Percentiles rank a stretch among this genome's conserved stretches.
Evolutionary conservation across 345 rosid genomes (phyloP).

Genomic region (Rhizophora apiculata): DNA sequence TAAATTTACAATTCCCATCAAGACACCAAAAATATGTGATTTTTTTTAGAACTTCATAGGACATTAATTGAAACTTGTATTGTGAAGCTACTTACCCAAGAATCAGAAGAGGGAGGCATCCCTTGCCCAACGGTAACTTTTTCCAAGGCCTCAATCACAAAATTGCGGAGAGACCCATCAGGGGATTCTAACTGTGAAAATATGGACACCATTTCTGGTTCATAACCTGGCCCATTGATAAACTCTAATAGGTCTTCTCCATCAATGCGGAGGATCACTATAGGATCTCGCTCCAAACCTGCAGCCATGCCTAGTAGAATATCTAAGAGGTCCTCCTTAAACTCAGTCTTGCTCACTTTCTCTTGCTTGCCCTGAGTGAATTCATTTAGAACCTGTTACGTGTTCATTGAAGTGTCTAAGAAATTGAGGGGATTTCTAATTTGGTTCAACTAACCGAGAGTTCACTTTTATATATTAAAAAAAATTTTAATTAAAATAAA

Average conservation of each 20-base stretch:
- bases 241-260: conserved; percentile 93
- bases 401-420: no score
- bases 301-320: conserved; percentile 93
- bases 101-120: conserved; percentile 78
- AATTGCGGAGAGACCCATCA: conserved; percentile 46
- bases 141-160: conserved; percentile 51
- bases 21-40: no score
- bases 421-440: no score
- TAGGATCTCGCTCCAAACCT: conserved; percentile 90
- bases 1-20: conserved; percentile 6
- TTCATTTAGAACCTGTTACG: conserved; percentile 62
- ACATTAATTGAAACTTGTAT: no score
- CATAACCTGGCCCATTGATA: conserved; percentile 59
- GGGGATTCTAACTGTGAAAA: conserved; percentile 46
- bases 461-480: no score
- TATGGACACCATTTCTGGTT: conserved; percentile 56
- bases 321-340: conserved; percentile 83
- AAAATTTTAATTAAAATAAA: no score
- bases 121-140: conserved; percentile 87
- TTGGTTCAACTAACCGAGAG: no score
- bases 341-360: conserved; percentile 76
- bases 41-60: no score
- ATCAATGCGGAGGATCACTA: conserved; percentile 87
- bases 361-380: conserved; percentile 80
- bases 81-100: conserved; percentile 55